Conservation (phyloP, 2,329 filamentous ascomycete species). For the Phoma sp. region DNA sequence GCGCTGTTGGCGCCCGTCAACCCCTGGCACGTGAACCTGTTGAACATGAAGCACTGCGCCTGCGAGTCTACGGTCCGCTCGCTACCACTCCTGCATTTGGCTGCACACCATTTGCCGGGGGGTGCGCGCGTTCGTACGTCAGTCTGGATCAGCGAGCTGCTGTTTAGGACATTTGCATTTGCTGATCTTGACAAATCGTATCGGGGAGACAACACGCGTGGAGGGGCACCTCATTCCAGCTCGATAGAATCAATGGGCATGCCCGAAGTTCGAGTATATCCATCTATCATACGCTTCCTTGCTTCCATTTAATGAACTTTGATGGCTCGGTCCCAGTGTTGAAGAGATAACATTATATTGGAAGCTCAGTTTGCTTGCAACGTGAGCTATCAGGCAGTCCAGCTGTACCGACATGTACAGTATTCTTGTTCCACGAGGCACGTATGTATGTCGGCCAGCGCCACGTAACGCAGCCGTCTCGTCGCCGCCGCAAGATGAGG, state of each 20-base stretch:
- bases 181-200: too few relatives aligned
- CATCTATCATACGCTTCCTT: conserved; percentile 1
- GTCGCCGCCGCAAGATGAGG: neutral
- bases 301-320: neutral
- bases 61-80: conserved; percentile 12
- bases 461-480: neutral
- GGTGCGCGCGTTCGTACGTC: neutral
- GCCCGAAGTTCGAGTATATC: neutral
- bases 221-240: neutral
- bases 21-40: neutral
- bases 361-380: neutral
- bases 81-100: conserved; percentile 8
- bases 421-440: neutral
- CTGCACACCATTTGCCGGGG: neutral
- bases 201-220: too few relatives aligned
- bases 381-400: neutral
- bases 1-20: neutral
- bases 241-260: neutral
- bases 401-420: neutral
- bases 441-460: neutral
- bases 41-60: neutral
- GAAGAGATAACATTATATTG: neutral
- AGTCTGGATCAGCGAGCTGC: too few relatives aligned
- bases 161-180: too few relatives aligned
- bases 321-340: too few relatives aligned